Conservation (phyloP, 805 yeast genomes). For the Wickerhamiella vanderwaltii region DNA sequence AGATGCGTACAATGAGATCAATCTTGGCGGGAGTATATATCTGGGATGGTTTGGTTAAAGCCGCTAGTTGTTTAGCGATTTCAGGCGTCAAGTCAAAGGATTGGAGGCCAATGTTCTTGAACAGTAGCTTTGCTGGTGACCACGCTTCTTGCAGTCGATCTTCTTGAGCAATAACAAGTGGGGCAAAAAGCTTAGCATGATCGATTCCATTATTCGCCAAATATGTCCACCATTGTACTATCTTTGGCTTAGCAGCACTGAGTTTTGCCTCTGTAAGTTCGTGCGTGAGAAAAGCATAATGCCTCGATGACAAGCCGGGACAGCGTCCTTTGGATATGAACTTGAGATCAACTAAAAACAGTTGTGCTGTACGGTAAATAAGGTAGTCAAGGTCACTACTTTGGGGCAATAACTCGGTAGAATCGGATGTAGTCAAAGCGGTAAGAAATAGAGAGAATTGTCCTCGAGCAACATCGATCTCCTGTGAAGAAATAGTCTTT, state of each 20-base stretch:
- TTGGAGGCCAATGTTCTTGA: slow-evolving; percentile 31
- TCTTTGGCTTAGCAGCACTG: slow-evolving; percentile 30
- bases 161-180: slow-evolving; percentile 50
- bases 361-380: slow-evolving; percentile 37
- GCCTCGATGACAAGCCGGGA: slow-evolving; percentile 53
- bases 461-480: slow-evolving; percentile 17
- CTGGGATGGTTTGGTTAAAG: neutral
- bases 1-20: slow-evolving; percentile 1
- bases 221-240: slow-evolving; percentile 30
- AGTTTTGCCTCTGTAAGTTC: slow-evolving; percentile 41
- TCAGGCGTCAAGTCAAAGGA: neutral
- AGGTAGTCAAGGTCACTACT: slow-evolving; percentile 29
- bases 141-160: slow-evolving; percentile 47
- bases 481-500: slow-evolving; percentile 34
- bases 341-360: slow-evolving; percentile 44
- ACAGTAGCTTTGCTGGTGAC: slow-evolving; percentile 39
- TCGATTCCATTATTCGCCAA: slow-evolving; percentile 21
- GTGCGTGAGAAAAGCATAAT: slow-evolving; percentile 51
- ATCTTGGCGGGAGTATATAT: neutral
- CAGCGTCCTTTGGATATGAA: slow-evolving; percentile 23
- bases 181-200: slow-evolving; percentile 29
- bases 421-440: neutral
- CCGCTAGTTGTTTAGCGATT: neutral
- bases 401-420: neutral
- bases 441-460: slow-evolving; percentile 16